These are phyloP conservation scores for Bocquillonia castaneifolia DNA, from an alignment of 441 rosid genomes.

Conservation along the genomic window DNA sequence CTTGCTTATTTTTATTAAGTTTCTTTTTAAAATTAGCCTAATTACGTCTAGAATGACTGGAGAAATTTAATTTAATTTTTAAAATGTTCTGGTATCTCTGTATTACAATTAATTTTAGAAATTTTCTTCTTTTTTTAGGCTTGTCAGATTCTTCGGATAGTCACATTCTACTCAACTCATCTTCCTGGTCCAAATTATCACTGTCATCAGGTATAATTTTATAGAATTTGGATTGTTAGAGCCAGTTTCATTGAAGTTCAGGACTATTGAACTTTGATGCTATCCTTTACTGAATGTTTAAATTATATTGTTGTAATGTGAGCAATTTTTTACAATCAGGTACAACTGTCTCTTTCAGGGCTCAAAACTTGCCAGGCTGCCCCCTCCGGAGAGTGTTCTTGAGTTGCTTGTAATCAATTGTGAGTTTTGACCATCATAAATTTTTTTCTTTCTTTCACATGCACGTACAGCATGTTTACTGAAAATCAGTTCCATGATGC, in stretches of 20 bases:
- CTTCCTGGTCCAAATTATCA: conserved; percentile 99
- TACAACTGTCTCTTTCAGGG: conserved; percentile 57
- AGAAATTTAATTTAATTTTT: not conserved
- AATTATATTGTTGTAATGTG: conserved; percentile 16
- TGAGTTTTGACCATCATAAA: conserved; percentile 30
- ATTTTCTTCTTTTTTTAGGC: conserved; percentile 36
- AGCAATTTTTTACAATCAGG: conserved; percentile 23
- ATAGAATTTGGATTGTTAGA: not conserved
- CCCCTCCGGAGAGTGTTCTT: conserved; percentile 54
- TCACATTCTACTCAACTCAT: conserved; percentile 90
- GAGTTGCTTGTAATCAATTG: conserved; percentile 77
- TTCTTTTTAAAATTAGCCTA: not conserved
- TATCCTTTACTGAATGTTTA: not conserved
- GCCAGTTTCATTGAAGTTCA: not conserved
- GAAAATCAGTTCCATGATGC: conserved; percentile 21
- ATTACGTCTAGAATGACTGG: not conserved
- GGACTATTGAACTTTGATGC: not conserved
- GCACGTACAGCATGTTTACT: not conserved
- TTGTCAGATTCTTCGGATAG: conserved; percentile 72
- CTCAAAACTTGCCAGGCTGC: conserved; percentile 70
- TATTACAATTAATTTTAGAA: not conserved
- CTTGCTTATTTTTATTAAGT: too few relatives aligned
- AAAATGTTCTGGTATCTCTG: not conserved
- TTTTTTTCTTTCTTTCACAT: not conserved
- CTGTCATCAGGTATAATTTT: conserved; percentile 68